Evolutionary conservation across 2,329 filamentous ascomycete genomes (phyloP).

Genomic region (Colletotrichum neosansevieriae): DNA sequence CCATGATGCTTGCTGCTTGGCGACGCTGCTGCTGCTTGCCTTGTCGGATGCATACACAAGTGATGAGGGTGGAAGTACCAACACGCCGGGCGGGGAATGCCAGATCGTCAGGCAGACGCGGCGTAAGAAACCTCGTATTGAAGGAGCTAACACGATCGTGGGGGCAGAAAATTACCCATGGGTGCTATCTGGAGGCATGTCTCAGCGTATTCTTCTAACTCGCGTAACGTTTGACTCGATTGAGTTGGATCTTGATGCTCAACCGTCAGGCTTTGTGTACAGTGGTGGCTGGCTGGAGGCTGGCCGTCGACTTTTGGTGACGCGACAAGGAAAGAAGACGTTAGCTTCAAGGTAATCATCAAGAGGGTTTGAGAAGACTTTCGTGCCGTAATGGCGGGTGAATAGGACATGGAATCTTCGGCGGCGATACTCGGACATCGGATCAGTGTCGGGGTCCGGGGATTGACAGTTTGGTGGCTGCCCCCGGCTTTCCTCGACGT

Average conservation of each 20-base stretch:
- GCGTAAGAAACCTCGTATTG: conserved; percentile 13
- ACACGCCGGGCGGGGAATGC: too few species aligned
- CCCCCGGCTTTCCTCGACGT: not conserved
- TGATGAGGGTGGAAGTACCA: not conserved
- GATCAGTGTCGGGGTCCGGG: not conserved
- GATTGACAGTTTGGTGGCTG: not conserved
- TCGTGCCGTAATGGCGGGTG: too few species aligned
- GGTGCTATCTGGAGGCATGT: not conserved
- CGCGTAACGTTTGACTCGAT: not conserved
- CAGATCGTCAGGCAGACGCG: not conserved
- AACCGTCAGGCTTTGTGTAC: too few species aligned
- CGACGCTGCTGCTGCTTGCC: too few species aligned
- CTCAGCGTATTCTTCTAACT: conserved; percentile 3
- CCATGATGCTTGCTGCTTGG: not conserved
- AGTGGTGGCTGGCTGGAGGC: too few species aligned
- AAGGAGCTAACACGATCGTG: not conserved
- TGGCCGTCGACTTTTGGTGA: too few species aligned
- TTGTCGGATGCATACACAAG: not conserved
- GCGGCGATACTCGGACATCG: not conserved
- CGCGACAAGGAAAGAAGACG: too few species aligned
- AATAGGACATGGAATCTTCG: too few species aligned
- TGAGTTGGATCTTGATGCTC: too few species aligned
- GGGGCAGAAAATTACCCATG: too few species aligned
- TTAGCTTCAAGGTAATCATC: too few species aligned
- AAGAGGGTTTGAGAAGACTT: too few species aligned